phyloP scores from a whole-genome alignment of 2,329 filamentous ascomycete species.

The Penicillium sclerotiorum region DNA sequence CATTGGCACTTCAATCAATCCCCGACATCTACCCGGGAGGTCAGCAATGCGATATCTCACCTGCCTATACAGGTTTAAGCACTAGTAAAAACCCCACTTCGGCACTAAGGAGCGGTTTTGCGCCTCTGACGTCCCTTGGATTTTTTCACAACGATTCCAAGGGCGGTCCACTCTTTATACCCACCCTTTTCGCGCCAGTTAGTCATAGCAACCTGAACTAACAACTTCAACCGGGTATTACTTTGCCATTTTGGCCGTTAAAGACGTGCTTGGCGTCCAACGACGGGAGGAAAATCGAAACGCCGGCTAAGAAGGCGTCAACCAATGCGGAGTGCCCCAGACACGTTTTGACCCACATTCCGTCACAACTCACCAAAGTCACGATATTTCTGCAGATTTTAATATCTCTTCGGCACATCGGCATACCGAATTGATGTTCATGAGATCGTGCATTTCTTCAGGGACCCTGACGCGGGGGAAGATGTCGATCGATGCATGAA shows the following conservation, averaged over 20 bases:
- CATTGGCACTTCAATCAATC: neutral
- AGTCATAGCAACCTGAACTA: neutral
- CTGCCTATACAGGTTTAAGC: too few relatives aligned
- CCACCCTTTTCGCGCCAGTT: neutral
- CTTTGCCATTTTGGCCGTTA: conserved; percentile 9
- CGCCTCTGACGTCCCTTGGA: too few relatives aligned
- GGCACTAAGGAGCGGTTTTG: too few relatives aligned
- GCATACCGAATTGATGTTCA: too few relatives aligned
- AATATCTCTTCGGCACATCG: neutral
- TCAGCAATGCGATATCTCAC: too few relatives aligned
- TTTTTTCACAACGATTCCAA: neutral
- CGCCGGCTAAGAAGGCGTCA: neutral
- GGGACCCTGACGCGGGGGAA: too few relatives aligned
- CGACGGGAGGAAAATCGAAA: neutral
- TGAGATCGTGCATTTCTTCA: too few relatives aligned
- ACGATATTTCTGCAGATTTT: neutral
- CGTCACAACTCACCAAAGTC: neutral
- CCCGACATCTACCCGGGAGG: too few relatives aligned
- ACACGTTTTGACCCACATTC: neutral
- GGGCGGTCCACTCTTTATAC: neutral
- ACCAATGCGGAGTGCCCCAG: conserved; percentile 4
- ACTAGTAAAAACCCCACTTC: too few relatives aligned
- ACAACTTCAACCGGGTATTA: neutral
- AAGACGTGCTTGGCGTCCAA: conserved; percentile 8
- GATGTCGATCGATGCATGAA: too few relatives aligned